A percentile compares a stretch with the other conserved stretches of the same genome.
Conservation (phyloP, 2,329 filamentous ascomycete species). For the Fusarium mangiferae region DNA sequence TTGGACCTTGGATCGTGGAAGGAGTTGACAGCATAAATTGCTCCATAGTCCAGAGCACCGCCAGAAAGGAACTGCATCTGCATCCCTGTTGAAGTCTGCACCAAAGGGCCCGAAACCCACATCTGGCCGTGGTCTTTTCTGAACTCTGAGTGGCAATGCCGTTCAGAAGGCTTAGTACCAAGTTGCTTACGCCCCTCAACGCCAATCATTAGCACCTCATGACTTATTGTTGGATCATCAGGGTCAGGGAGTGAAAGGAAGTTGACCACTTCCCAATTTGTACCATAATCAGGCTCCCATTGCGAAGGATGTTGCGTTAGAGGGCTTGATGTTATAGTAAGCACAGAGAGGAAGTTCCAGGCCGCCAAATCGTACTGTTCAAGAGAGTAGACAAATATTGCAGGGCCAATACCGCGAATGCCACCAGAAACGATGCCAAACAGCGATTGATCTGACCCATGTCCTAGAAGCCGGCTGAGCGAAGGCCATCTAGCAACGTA, state of each 20-base stretch:
- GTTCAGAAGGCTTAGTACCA: accelerated
- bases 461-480: background rate
- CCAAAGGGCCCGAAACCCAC: background rate
- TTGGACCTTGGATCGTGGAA: background rate
- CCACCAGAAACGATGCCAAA: background rate
- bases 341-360: background rate
- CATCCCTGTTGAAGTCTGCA: background rate
- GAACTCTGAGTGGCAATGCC: background rate
- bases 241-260: background rate
- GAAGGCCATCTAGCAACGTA: background rate
- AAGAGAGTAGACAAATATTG: background rate
- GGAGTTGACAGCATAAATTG: background rate
- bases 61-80: background rate
- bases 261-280: background rate
- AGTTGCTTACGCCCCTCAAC: background rate
- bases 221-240: background rate
- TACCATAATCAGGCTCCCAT: background rate
- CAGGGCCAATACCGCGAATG: background rate
- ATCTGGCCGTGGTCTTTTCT: background rate
- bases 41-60: background rate
- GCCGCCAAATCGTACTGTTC: background rate
- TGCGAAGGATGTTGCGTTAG: accelerated
- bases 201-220: background rate
- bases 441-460: accelerated
- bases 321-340: background rate